Base-by-base conservation (phyloP, 768 basidiomycete genomes). In the Lentinula sp. region DNA sequence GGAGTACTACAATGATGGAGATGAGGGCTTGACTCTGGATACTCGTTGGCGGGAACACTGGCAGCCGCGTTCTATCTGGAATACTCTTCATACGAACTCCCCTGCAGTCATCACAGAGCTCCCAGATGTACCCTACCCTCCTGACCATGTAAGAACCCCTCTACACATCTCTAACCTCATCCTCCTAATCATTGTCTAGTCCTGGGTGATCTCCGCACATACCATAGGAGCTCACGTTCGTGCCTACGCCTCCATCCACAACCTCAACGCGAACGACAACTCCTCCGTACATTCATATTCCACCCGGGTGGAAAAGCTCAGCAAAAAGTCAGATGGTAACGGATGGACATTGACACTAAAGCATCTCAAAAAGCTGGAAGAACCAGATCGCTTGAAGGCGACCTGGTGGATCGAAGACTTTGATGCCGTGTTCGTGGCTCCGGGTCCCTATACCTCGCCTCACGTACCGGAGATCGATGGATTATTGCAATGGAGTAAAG, bases 231-330 rank as follows among this genome's bases (percentile, higher is more conserved):
- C 62, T 18, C 71, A 78, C 59, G 65, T 75, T 43, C 71, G 72
- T 13, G 63, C 69, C 10, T 77, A 71, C 49, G 72, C 73, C 1
- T 69, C 70, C 21, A 54, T 69, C 48, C 69, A 71, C 52, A 67
- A 68, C 34, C 65, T 76, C 53, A 72, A 73, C 53, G 63, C 65
- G 50, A 65, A 74, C 34, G 75, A 75, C 34, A 54, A 43, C 15
- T 39, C 23, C 32, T 62, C 66, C 1, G 67, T 66, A 21, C 56
- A 62, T 0, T 66, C 72, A 3, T 77, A 74, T 66, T 70, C 74
- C 34, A 77, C 78, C 3, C 73, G 77, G 8, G 77, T 78, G 2
- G 77, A 78, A 61, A 64, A 53, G 32, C 62, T 73, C 35, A 67
- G 70, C 42, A 78, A 78, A 54, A 21, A 65, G 18, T 51, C 66